A percentile compares a stretch with the other conserved stretches of the same genome.
Conservation (phyloP, 371 early-diverging fungal species). For the Dichotomocladium elegans region DNA sequence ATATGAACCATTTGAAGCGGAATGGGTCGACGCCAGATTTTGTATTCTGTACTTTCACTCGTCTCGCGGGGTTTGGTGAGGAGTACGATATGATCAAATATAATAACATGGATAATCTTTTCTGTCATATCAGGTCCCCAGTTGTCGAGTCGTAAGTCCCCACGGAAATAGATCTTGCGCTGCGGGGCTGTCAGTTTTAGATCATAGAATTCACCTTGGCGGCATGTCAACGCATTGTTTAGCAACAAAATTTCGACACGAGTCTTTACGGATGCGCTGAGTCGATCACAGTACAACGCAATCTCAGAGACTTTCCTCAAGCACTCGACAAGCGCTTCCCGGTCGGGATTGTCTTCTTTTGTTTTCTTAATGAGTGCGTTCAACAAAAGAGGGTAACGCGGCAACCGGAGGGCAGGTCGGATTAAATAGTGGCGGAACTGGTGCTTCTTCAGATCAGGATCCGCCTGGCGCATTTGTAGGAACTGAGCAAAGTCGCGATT, state of each 20-base stretch:
- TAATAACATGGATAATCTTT: constrained; percentile 59
- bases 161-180: constrained; percentile 69
- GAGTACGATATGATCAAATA: constrained; percentile 81
- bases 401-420: constrained; percentile 73
- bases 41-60: constrained; percentile 37
- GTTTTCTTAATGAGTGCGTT: constrained; percentile 73
- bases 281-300: constrained; percentile 20
- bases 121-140: constrained; percentile 54
- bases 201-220: constrained; percentile 44
- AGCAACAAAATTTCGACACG: constrained; percentile 12
- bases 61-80: constrained; percentile 57
- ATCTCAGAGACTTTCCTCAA: constrained; percentile 26
- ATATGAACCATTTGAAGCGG: constrained; percentile 47
- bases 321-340: constrained; percentile 65
- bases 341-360: constrained; percentile 70
- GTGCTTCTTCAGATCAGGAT: constrained; percentile 19
- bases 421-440: constrained; percentile 33
- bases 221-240: constrained; percentile 29
- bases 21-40: constrained; percentile 55
- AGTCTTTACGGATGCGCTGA: constrained; percentile 4
- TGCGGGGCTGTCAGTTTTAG: constrained; percentile 65
- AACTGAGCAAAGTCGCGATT: constrained; percentile 46
- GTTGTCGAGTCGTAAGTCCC: constrained; percentile 60
- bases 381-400: constrained; percentile 77
- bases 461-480: not conserved